Evolutionary conservation across 2,329 filamentous ascomycete genomes (phyloP).

Genomic region (Pseudogymnoascus sp.): DNA sequence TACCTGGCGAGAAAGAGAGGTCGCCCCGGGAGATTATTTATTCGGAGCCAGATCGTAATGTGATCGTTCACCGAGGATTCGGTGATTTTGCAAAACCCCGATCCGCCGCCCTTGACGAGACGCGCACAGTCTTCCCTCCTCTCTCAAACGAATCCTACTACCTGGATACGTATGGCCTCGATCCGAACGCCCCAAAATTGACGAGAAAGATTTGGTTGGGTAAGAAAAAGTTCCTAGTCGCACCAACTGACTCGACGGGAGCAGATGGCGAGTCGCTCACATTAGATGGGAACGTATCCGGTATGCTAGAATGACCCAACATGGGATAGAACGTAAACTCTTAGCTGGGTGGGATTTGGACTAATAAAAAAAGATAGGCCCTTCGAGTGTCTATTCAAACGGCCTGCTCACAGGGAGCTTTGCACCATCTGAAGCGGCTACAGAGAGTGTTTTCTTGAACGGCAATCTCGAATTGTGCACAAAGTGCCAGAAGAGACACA

Average conservation of each 20-base stretch:
- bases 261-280: neutral
- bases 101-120: neutral
- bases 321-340: neutral
- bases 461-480: slow-evolving; percentile 22
- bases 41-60: neutral
- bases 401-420: neutral
- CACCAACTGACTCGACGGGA: neutral
- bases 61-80: neutral
- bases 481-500: slow-evolving; percentile 24
- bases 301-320: neutral
- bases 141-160: neutral
- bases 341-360: neutral
- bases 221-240: too few species aligned
- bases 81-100: neutral
- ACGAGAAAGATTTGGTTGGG: neutral
- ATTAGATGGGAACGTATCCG: neutral
- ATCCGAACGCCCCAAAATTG: neutral
- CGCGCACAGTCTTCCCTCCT: neutral
- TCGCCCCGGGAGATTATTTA: neutral
- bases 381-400: neutral
- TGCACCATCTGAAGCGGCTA: slow-evolving; percentile 14
- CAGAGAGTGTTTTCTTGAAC: neutral
- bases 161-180: neutral
- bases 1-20: neutral
- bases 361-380: neutral